A percentile compares a stretch with the other conserved stretches of the same genome.
Conservation (phyloP, 352 stramenopile genomes). For the Vaucheria bursata region DNA sequence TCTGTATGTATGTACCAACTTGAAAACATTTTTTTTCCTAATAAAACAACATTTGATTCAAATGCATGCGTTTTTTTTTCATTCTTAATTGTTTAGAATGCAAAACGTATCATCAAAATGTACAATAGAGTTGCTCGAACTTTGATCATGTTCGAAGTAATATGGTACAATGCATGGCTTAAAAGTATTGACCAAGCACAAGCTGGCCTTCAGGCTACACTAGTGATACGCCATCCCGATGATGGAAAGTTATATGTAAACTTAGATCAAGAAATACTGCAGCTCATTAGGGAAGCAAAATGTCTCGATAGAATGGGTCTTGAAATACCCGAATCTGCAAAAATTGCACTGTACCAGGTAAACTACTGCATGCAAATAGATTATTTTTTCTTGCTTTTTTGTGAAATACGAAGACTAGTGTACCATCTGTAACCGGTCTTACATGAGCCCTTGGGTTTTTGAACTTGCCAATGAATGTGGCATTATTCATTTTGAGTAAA, state of each 20-base stretch:
- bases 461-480: not conserved
- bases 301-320: slow-evolving; percentile 96
- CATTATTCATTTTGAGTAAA: too few species aligned
- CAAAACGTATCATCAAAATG: slow-evolving; percentile 59
- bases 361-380: slow-evolving; percentile 6
- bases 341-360: slow-evolving; percentile 83
- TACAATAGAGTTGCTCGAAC: slow-evolving; percentile 98
- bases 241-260: slow-evolving; percentile 97
- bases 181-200: slow-evolving; percentile 95
- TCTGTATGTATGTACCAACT: not conserved
- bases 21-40: too few species aligned
- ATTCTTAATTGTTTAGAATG: slow-evolving; percentile 13
- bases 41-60: too few species aligned
- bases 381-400: slow-evolving; percentile 1
- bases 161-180: slow-evolving; percentile 97
- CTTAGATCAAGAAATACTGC: slow-evolving; percentile 94
- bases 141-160: slow-evolving; percentile 96
- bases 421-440: not conserved
- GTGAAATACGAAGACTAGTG: not conserved
- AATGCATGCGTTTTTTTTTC: too few species aligned
- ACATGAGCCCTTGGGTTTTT: not conserved
- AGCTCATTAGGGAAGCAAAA: slow-evolving; percentile 92
- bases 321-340: slow-evolving; percentile 91
- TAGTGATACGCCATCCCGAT: slow-evolving; percentile 96
- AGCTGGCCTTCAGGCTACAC: slow-evolving; percentile 81